A percentile compares a stretch with the other conserved stretches of the same genome.
Evolutionary conservation across 192 early-diverging fungal genomes (phyloP).

Genomic region (Kickxella alabastrina): DNA sequence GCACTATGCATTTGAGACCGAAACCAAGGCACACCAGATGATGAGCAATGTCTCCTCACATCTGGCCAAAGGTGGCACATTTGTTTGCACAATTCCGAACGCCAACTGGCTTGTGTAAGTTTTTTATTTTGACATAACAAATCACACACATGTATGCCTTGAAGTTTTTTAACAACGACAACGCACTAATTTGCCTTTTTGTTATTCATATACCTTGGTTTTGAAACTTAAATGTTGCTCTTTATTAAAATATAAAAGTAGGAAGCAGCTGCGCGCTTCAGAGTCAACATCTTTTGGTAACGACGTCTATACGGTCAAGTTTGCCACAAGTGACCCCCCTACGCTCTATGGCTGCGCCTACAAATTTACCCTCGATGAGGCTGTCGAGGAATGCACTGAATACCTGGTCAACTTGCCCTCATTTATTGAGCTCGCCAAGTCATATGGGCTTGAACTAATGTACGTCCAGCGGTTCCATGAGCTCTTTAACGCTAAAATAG

Average conservation of each 20-base stretch:
- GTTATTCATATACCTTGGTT: too few relatives aligned
- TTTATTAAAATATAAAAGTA: constrained; percentile 16
- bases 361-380: constrained; percentile 88
- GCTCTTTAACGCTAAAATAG: constrained; percentile 64
- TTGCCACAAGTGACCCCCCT: constrained; percentile 65
- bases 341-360: constrained; percentile 79
- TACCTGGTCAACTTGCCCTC: constrained; percentile 86
- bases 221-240: too few relatives aligned
- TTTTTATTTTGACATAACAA: neutral
- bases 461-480: constrained; percentile 79
- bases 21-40: constrained; percentile 74
- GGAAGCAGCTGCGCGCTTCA: constrained; percentile 51
- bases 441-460: constrained; percentile 77
- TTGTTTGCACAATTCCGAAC: constrained; percentile 93
- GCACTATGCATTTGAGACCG: constrained; percentile 92
- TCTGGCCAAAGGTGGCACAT: constrained; percentile 70
- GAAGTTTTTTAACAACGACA: too few relatives aligned
- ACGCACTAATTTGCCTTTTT: neutral
- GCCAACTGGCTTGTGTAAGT: constrained; percentile 82
- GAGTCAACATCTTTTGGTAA: constrained; percentile 75
- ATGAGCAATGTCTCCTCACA: constrained; percentile 72
- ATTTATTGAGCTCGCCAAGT: constrained; percentile 72
- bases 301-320: constrained; percentile 79
- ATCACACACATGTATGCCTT: neutral
- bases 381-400: constrained; percentile 94